phyloP scores from a whole-genome alignment of 2,329 filamentous ascomycete species.

The Celoporthe dispersa region DNA sequence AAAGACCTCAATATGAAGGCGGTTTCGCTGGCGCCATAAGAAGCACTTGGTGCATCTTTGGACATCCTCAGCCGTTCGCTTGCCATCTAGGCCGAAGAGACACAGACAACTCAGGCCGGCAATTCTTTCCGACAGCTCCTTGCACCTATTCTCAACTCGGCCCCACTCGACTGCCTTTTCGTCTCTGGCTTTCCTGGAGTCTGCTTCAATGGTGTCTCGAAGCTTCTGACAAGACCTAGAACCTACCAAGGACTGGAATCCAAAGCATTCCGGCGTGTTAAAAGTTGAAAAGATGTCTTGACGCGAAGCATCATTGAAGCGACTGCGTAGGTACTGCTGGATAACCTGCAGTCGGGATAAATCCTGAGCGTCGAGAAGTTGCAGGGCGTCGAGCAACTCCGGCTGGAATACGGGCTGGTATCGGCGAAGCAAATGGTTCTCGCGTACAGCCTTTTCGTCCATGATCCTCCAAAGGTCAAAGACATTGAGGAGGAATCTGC shows the following conservation, averaged over 20 bases:
- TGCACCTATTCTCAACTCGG: conserved; percentile 35
- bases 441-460: conserved; percentile 49
- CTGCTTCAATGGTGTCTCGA: conserved; percentile 34
- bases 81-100: conserved; percentile 30
- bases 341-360: conserved; percentile 53
- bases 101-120: conserved; percentile 43
- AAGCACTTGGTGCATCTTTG: conserved; percentile 37
- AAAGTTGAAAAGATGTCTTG: conserved; percentile 52
- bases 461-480: conserved; percentile 62
- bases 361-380: conserved; percentile 49
- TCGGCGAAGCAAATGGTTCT: conserved; percentile 51
- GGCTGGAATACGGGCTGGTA: conserved; percentile 56
- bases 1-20: conserved; percentile 43
- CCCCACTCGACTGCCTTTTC: conserved; percentile 41
- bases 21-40: conserved; percentile 35
- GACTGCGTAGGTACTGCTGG: conserved; percentile 50
- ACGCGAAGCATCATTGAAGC: conserved; percentile 36
- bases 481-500: conserved; percentile 53
- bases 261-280: conserved; percentile 44
- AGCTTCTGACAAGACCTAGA: conserved; percentile 33
- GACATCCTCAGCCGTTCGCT: conserved; percentile 17
- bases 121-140: conserved; percentile 36
- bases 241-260: conserved; percentile 47
- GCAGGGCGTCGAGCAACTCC: conserved; percentile 56
- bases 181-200: conserved; percentile 28